phyloP scores from a whole-genome alignment of 1,284 basidiomycete species.

The Lignosus rhinocerotis region DNA sequence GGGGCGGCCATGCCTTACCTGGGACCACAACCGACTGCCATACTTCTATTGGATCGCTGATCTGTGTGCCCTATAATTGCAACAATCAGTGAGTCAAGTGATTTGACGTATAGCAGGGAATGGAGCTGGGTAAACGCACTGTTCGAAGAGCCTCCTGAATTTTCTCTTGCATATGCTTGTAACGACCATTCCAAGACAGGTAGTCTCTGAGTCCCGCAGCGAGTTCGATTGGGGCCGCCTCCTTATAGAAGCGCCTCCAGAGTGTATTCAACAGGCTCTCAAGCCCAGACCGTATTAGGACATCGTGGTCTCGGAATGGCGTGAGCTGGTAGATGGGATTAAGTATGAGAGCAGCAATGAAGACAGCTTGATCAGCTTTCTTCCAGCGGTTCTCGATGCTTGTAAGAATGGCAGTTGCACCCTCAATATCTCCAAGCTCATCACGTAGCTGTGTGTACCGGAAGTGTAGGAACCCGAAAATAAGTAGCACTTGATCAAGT shows the following conservation, averaged over 20 bases:
- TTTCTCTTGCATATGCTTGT: no score
- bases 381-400: slow-evolving; percentile 43
- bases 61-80: no score
- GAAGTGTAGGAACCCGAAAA: slow-evolving; percentile 36
- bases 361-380: slow-evolving; percentile 45
- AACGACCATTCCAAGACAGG: no score
- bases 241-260: background rate
- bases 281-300: background rate
- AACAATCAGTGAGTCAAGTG: no score
- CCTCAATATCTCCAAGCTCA: background rate
- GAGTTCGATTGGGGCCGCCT: background rate
- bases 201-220: background rate
- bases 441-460: background rate
- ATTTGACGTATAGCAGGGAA: no score
- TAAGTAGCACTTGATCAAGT: slow-evolving; percentile 39
- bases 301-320: background rate
- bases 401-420: slow-evolving; percentile 26
- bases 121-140: no score
- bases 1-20: background rate
- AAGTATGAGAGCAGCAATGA: slow-evolving; percentile 41
- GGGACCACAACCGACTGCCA: background rate
- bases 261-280: background rate
- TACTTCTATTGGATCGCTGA: background rate
- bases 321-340: slow-evolving; percentile 34
- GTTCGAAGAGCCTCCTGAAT: background rate